phyloP scores from a whole-genome alignment of 1,139 yeast genomes.

The Casaregolazyma lundiana region DNA sequence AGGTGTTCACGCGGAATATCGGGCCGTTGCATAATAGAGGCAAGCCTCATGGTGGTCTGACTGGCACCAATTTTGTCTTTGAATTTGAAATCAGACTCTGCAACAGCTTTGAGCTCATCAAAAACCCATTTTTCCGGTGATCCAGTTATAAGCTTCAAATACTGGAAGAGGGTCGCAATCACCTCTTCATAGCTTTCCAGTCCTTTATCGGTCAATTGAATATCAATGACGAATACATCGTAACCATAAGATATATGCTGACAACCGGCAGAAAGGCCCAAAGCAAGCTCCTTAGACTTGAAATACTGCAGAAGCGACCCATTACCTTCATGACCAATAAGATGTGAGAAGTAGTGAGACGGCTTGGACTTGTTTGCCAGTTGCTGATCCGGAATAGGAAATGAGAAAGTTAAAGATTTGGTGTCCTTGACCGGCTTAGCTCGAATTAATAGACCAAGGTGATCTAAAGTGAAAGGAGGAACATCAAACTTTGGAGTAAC shows the following conservation, averaged over 20 bases:
- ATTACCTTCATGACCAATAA: slow-evolving; percentile 86
- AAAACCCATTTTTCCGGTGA: slow-evolving; percentile 60
- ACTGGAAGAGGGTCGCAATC: slow-evolving; percentile 59
- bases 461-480: slow-evolving; percentile 41
- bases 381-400: slow-evolving; percentile 70
- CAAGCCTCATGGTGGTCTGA: slow-evolving; percentile 50
- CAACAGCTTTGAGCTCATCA: slow-evolving; percentile 45
- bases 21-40: slow-evolving; percentile 46
- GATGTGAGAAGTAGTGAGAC: slow-evolving; percentile 64
- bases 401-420: slow-evolving; percentile 60
- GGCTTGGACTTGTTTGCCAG: slow-evolving; percentile 66
- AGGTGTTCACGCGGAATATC: slow-evolving; percentile 60
- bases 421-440: slow-evolving; percentile 83
- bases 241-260: slow-evolving; percentile 65
- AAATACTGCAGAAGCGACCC: slow-evolving; percentile 73
- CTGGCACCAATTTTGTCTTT: slow-evolving; percentile 63
- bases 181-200: slow-evolving; percentile 58
- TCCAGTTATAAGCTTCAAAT: slow-evolving; percentile 52
- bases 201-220: slow-evolving; percentile 75
- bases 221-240: slow-evolving; percentile 59
- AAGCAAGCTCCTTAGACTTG: slow-evolving; percentile 75
- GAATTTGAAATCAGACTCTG: slow-evolving; percentile 54
- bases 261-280: slow-evolving; percentile 69
- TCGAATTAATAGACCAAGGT: slow-evolving; percentile 51
- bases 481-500: slow-evolving; percentile 47